phyloP scores from a whole-genome alignment of 164 flowering plant species.

The Echeveria elegans region DNA sequence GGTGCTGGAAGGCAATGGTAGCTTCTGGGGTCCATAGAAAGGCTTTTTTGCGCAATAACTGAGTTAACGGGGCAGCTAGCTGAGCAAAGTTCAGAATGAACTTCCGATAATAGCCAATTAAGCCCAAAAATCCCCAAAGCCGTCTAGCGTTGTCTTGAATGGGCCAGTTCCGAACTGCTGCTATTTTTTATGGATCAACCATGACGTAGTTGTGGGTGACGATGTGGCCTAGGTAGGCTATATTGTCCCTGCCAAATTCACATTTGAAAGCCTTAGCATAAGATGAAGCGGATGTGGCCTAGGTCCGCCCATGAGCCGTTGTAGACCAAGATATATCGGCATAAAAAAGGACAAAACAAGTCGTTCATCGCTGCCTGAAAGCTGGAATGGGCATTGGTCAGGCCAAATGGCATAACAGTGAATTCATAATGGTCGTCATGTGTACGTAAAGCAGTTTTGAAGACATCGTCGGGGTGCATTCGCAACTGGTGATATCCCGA shows the following conservation, averaged over 20 bases:
- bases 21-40: constrained; percentile 8
- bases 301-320: background rate
- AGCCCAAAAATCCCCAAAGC: too few relatives aligned
- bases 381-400: too few relatives aligned
- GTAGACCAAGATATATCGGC: constrained; percentile 10
- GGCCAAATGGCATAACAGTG: too few relatives aligned
- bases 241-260: background rate
- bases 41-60: constrained; percentile 4
- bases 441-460: too few relatives aligned
- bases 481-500: background rate
- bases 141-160: too few relatives aligned
- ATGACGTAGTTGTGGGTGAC: background rate
- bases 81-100: too few relatives aligned
- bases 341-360: constrained; percentile 8
- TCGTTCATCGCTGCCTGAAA: background rate
- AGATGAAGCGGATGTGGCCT: background rate
- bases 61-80: background rate
- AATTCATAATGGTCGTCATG: too few relatives aligned
- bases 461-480: background rate
- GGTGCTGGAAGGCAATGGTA: constrained; percentile 1
- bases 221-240: constrained; percentile 5
- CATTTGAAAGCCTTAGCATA: background rate
- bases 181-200: background rate
- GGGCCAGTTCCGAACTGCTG: background rate
- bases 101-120: too few relatives aligned